Evolutionary conservation across 2,329 filamentous ascomycete species (phyloP).

Genomic region (Aphanocladium album): DNA sequence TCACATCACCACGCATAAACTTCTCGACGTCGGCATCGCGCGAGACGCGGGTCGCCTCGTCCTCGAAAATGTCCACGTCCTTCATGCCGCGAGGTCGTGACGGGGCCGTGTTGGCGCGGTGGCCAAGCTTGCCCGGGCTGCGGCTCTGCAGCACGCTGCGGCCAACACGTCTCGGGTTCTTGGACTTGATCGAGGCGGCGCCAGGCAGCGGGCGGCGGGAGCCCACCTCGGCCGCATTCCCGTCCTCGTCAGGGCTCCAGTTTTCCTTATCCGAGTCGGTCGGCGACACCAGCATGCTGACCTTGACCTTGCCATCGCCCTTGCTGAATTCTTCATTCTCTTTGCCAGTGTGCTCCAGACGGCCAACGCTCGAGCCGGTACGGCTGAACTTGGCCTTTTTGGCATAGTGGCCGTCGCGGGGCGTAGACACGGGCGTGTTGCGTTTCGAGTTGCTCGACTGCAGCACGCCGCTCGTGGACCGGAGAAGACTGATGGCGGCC

Average conservation of each 20-base stretch:
- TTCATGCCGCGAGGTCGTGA: conserved; percentile 27
- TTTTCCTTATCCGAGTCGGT: conserved; percentile 93
- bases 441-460: conserved; percentile 60
- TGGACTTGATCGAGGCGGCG: background rate
- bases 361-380: conserved; percentile 56
- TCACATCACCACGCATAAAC: conserved; percentile 65
- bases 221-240: conserved; percentile 28
- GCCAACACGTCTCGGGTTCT: conserved; percentile 37
- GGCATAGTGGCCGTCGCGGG: conserved; percentile 17
- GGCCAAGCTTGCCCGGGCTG: conserved; percentile 27
- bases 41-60: conserved; percentile 29
- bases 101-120: conserved; percentile 38
- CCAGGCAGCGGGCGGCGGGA: conserved; percentile 32
- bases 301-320: conserved; percentile 30
- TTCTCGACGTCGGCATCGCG: conserved; percentile 59
- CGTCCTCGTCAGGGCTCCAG: conserved; percentile 58
- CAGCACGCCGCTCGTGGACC: conserved; percentile 56
- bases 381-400: conserved; percentile 62
- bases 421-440: conserved; percentile 44
- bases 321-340: conserved; percentile 17
- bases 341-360: conserved; percentile 44
- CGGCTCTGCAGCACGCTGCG: conserved; percentile 38
- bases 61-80: conserved; percentile 49
- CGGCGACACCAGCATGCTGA: conserved; percentile 34
- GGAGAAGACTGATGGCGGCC: conserved; percentile 74